phyloP scores from a whole-genome alignment of 2,329 filamentous ascomycete species.

The Penicillium sp. region DNA sequence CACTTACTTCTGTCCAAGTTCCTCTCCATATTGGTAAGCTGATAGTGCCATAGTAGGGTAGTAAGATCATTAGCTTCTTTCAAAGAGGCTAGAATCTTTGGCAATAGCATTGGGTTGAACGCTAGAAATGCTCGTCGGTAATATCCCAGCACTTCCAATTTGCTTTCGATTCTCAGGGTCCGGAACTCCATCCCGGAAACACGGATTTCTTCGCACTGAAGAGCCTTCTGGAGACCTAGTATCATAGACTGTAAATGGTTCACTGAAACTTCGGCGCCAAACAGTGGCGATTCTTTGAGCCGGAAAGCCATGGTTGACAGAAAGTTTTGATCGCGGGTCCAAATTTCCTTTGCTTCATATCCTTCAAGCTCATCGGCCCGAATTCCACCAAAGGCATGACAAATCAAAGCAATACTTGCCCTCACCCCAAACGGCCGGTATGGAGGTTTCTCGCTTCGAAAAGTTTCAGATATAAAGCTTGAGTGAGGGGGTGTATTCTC shows the following conservation, averaged over 20 bases:
- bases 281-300: background rate
- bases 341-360: background rate
- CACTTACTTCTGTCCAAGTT: background rate
- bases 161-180: background rate
- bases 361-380: background rate
- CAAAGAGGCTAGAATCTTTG: background rate
- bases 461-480: background rate
- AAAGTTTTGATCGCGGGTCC: background rate
- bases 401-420: background rate
- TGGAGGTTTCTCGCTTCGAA: background rate
- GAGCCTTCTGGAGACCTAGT: background rate
- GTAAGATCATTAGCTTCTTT: background rate
- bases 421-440: background rate
- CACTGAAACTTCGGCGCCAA: background rate
- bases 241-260: background rate
- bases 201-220: background rate
- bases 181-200: background rate
- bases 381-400: background rate
- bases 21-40: background rate
- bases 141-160: background rate
- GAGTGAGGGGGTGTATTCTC: background rate
- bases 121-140: background rate
- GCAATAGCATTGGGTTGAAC: background rate
- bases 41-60: background rate
- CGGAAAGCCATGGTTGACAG: background rate